phyloP scores from a whole-genome alignment of 2,329 filamentous ascomycete genomes.

The Calonectria pseudoturangicola region DNA sequence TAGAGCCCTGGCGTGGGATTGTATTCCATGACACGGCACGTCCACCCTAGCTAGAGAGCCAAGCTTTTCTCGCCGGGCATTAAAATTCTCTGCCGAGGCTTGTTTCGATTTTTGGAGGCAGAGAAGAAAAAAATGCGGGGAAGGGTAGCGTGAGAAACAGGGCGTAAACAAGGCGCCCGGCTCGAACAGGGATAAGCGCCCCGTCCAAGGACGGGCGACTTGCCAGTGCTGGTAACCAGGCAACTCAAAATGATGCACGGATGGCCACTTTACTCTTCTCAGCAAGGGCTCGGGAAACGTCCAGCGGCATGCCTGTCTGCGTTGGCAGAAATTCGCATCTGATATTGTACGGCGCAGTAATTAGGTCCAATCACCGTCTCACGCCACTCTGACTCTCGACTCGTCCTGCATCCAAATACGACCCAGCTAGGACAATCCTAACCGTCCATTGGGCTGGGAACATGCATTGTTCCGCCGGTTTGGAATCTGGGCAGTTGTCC shows the following conservation, averaged over 20 bases:
- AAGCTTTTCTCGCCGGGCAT: conserved; percentile 17
- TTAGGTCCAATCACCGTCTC: not conserved
- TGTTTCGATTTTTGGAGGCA: not conserved
- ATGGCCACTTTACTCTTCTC: conserved; percentile 10
- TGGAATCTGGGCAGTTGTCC: not conserved
- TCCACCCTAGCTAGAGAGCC: not conserved
- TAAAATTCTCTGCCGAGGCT: conserved; percentile 12
- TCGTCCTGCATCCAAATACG: not conserved
- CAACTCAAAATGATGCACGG: conserved; percentile 19
- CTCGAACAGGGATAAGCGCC: not conserved
- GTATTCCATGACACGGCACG: not conserved
- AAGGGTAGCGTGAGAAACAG: not conserved
- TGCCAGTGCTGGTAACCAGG: conserved; percentile 14
- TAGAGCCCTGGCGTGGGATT: not conserved
- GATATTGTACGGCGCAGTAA: not conserved
- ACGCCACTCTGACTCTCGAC: not conserved
- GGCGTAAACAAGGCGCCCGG: not conserved
- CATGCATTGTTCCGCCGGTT: conserved; percentile 1
- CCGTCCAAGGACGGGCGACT: not conserved
- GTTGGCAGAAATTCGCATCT: conserved; percentile 2
- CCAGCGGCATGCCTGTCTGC: not conserved
- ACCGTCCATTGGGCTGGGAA: conserved; percentile 1
- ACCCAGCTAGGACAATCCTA: not conserved
- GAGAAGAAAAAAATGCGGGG: conserved; percentile 6
- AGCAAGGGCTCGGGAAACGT: not conserved